Evolutionary conservation across 495 filamentous ascomycete species (phyloP).

Genomic region (Chlorociboria aeruginascens): DNA sequence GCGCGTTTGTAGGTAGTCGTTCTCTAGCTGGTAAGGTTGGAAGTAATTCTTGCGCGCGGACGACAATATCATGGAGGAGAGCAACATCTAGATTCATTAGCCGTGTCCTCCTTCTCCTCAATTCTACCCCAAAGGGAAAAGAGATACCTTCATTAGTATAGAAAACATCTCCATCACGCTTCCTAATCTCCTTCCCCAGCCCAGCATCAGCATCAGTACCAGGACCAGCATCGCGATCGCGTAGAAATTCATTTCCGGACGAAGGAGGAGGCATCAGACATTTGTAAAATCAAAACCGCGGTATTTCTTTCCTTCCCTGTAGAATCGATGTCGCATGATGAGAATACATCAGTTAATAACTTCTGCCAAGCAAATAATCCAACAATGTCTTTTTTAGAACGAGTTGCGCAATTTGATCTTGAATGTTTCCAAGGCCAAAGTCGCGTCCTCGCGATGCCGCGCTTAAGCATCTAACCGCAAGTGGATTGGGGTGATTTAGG

Average conservation of each 20-base stretch:
- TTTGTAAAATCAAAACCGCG: no score
- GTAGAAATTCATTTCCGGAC: no score
- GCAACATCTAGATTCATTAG: slow-evolving; percentile 49
- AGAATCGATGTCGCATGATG: neutral
- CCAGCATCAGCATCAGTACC: no score
- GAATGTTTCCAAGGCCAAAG: neutral
- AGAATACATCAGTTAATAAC: neutral
- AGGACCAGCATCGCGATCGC: no score
- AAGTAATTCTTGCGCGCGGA: slow-evolving; percentile 49
- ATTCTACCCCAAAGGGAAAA: neutral
- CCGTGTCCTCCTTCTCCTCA: neutral
- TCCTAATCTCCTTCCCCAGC: no score
- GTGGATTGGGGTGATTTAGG: no score
- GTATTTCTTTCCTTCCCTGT: no score
- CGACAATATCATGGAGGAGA: slow-evolving; percentile 66
- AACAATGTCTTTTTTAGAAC: neutral
- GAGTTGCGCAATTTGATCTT: neutral
- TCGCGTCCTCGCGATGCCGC: neutral
- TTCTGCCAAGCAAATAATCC: neutral
- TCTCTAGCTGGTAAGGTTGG: slow-evolving; percentile 43
- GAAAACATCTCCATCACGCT: slow-evolving; percentile 1
- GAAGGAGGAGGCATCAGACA: slow-evolving; percentile 11
- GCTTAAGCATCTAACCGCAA: no score
- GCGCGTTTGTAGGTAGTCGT: slow-evolving; percentile 58
- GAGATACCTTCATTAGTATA: slow-evolving; percentile 55